Conservation (phyloP, 306 rosid genomes). For the Vigna nakashimae region DNA sequence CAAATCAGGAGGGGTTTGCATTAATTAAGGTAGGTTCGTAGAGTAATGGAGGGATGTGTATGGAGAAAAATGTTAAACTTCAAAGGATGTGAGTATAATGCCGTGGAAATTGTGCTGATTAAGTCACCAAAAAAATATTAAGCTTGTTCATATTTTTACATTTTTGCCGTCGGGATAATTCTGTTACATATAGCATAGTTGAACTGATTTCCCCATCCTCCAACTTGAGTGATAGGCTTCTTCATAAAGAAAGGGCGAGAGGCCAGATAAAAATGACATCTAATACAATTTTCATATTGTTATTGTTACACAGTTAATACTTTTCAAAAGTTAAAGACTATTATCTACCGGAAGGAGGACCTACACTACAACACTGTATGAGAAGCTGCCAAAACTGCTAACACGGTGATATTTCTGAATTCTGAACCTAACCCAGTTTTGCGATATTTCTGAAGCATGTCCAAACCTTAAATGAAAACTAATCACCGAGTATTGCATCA, state of each 20-base stretch:
- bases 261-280: constrained; percentile 9
- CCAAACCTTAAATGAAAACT: constrained; percentile 18
- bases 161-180: neutral
- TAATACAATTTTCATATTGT: constrained; percentile 22
- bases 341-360: constrained; percentile 11
- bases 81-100: neutral
- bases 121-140: neutral
- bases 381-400: constrained; percentile 29
- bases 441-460: neutral
- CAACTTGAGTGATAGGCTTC: neutral
- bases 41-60: neutral
- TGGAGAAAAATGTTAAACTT: neutral
- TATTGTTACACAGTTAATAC: constrained; percentile 34
- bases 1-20: neutral
- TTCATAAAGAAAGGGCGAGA: neutral
- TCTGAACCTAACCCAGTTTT: constrained; percentile 38
- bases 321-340: constrained; percentile 13
- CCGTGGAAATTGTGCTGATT: neutral
- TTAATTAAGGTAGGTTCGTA: neutral
- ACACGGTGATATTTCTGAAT: constrained; percentile 34
- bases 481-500: constrained; percentile 37
- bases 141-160: neutral
- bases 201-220: neutral
- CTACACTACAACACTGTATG: constrained; percentile 6
- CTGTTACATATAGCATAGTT: neutral